These are phyloP conservation scores for Barnettozyma californica DNA, from an alignment of 805 yeast species.

Conservation along the genomic window DNA sequence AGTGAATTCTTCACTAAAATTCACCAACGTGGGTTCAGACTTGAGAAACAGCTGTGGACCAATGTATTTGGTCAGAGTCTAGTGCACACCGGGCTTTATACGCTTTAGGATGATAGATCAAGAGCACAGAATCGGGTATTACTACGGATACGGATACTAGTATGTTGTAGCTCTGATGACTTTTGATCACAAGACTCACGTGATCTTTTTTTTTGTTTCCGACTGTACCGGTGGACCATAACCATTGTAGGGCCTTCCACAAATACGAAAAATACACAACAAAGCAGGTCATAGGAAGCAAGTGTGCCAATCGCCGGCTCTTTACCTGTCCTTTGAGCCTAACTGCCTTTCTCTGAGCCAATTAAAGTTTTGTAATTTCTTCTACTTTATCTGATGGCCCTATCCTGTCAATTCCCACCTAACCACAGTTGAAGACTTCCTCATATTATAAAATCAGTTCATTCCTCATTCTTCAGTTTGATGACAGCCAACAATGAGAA, in stretches of 20 bases:
- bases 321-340: background rate
- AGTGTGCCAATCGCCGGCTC: background rate
- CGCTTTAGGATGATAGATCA: background rate
- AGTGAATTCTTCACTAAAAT: conserved; percentile 20
- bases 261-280: background rate
- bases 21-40: conserved; percentile 1
- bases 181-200: background rate
- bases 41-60: conserved; percentile 18
- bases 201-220: background rate
- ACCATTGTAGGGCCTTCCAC: background rate
- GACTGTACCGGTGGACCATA: background rate
- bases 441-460: background rate
- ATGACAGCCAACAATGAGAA: conserved; percentile 13
- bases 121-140: no score
- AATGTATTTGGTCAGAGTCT: conserved; percentile 13
- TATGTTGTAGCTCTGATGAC: no score
- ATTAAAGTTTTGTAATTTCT: background rate
- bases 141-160: no score
- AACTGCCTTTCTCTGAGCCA: background rate
- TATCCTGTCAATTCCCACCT: background rate
- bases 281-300: background rate
- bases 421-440: background rate
- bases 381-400: background rate
- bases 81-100: conserved; percentile 21
- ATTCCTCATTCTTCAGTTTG: background rate